Percentiles rank a stretch among this genome's conserved stretches.
phyloP scores from a whole-genome alignment of 306 rosid genomes.

The Cyamopsis tetragonoloba region DNA sequence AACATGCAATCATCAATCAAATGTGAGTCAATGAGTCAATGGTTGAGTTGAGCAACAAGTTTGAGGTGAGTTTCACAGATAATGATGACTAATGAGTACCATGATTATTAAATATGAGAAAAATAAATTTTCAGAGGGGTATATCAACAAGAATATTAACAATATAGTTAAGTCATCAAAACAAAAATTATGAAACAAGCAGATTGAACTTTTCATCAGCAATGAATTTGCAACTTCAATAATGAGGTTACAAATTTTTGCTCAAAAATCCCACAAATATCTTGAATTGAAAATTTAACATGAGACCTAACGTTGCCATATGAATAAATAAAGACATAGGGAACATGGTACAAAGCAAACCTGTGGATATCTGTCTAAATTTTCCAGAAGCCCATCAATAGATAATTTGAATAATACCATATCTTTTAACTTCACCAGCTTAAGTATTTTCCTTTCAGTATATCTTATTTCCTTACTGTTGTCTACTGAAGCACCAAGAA shows the following conservation, averaged over 20 bases:
- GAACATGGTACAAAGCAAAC: slow-evolving; percentile 32
- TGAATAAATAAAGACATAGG: neutral
- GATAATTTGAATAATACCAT: slow-evolving; percentile 46
- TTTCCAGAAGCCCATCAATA: slow-evolving; percentile 55
- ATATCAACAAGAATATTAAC: slow-evolving; percentile 6
- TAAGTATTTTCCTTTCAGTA: slow-evolving; percentile 58
- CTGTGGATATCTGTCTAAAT: slow-evolving; percentile 58
- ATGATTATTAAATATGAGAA: neutral
- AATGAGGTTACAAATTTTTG: neutral
- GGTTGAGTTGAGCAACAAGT: neutral
- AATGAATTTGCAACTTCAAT: neutral
- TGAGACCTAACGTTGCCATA: neutral
- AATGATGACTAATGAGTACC: neutral
- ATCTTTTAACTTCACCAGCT: slow-evolving; percentile 52
- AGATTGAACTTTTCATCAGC: neutral
- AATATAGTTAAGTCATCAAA: slow-evolving; percentile 13
- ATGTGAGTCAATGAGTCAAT: neutral
- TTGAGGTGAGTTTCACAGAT: neutral
- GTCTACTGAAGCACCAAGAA: slow-evolving; percentile 66
- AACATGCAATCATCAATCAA: slow-evolving; percentile 10
- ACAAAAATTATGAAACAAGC: slow-evolving; percentile 2
- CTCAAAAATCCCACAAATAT: neutral
- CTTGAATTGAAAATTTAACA: neutral
- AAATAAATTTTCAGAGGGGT: neutral
- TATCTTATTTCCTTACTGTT: slow-evolving; percentile 46